A percentile compares a stretch with the other conserved stretches of the same genome.
phyloP scores from a whole-genome alignment of 169 alveolate species.

The Eimeria falciformis region DNA sequence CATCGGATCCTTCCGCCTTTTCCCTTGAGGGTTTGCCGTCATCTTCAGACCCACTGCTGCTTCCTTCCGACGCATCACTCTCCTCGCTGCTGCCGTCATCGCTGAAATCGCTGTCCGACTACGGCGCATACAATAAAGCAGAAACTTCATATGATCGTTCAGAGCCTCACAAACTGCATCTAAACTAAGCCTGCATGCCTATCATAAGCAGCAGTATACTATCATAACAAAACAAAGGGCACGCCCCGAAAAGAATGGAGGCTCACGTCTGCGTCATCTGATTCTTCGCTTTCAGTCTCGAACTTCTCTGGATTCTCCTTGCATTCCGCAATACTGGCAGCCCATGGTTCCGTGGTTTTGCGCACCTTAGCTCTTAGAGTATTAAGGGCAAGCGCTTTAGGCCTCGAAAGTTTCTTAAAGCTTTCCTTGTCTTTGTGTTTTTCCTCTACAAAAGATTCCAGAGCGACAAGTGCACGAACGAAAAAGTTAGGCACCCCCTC shows the following conservation, averaged over 20 bases:
- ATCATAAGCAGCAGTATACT: too few species aligned
- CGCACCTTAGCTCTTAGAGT: slow-evolving; percentile 81
- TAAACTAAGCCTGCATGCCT: too few species aligned
- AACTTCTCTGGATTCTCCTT: slow-evolving; percentile 75
- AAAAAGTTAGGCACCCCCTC: slow-evolving; percentile 79
- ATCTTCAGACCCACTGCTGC: slow-evolving; percentile 20
- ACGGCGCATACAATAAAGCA: background rate
- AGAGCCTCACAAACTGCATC: too few species aligned
- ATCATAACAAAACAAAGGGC: too few species aligned
- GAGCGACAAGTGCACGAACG: slow-evolving; percentile 73
- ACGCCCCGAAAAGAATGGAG: too few species aligned
- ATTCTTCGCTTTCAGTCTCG: slow-evolving; percentile 76
- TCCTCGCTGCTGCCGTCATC: slow-evolving; percentile 60
- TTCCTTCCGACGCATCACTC: slow-evolving; percentile 30
- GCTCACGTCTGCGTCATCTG: slow-evolving; percentile 65
- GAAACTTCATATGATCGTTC: too few species aligned
- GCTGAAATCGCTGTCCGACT: slow-evolving; percentile 65
- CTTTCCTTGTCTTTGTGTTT: slow-evolving; percentile 67
- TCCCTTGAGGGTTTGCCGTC: background rate
- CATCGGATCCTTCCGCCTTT: slow-evolving; percentile 57
- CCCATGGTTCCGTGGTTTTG: slow-evolving; percentile 80
- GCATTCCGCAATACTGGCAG: slow-evolving; percentile 69
- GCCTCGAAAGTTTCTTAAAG: slow-evolving; percentile 78
- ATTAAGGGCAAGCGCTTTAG: slow-evolving; percentile 80
- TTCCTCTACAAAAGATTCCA: slow-evolving; percentile 71